Evolutionary conservation across 305 asterid genomes (phyloP).

Genomic region (Fraxinus velutina): DNA sequence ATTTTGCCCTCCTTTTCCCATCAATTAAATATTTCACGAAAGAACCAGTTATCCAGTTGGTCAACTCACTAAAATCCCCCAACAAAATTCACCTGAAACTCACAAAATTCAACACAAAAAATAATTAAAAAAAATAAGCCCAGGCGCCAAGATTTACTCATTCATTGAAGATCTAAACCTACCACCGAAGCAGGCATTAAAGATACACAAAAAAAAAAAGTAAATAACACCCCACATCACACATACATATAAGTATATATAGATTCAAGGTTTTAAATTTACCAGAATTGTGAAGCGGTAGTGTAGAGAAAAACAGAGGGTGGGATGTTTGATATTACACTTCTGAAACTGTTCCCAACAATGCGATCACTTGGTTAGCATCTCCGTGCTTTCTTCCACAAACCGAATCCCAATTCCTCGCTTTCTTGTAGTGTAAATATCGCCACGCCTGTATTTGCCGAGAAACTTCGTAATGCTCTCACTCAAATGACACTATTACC

Average conservation of each 20-base stretch:
- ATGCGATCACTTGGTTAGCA: slow-evolving; percentile 11
- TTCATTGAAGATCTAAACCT: background rate
- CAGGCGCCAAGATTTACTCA: background rate
- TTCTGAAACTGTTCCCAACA: background rate
- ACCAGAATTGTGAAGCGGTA: background rate
- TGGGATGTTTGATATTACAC: background rate
- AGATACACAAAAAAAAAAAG: background rate
- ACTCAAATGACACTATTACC: too few relatives aligned
- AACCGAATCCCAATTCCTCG: background rate
- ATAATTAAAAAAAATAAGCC: background rate
- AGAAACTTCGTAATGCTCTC: background rate
- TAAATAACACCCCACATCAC: background rate
- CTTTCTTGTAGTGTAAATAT: too few relatives aligned
- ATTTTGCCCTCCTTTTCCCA: slow-evolving; percentile 79
- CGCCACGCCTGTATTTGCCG: too few relatives aligned
- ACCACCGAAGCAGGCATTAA: background rate
- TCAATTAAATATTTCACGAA: slow-evolving; percentile 27
- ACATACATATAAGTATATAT: background rate
- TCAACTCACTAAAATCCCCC: background rate
- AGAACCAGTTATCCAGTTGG: background rate
- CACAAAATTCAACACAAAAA: background rate
- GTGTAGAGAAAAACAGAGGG: background rate
- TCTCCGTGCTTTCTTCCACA: slow-evolving; percentile 27
- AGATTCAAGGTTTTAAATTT: background rate
- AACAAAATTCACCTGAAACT: background rate